These are phyloP conservation scores for Candida coleopterorum DNA, from an alignment of 805 yeast genomes.

Conservation along the genomic window DNA sequence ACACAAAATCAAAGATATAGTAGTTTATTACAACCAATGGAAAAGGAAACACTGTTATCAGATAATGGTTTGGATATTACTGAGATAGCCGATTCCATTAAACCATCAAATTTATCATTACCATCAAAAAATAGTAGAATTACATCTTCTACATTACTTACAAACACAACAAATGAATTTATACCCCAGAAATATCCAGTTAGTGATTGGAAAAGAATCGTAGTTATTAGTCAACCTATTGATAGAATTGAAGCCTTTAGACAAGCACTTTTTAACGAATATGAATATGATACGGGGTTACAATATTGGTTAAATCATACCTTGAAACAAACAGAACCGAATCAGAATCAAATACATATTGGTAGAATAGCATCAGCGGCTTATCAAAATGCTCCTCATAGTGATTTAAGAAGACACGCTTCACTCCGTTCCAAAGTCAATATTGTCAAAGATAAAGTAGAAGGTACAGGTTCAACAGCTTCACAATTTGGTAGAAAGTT, in stretches of 20 bases:
- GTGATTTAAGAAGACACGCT: slow-evolving; percentile 46
- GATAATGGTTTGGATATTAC: slow-evolving; percentile 1
- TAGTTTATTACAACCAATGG: slow-evolving; percentile 16
- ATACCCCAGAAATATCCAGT: slow-evolving; percentile 26
- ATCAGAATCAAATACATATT: slow-evolving; percentile 34
- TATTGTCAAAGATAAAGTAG: slow-evolving; percentile 46
- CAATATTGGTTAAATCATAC: slow-evolving; percentile 50
- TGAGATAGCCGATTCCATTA: not conserved
- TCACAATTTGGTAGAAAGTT: slow-evolving; percentile 51
- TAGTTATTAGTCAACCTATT: slow-evolving; percentile 35
- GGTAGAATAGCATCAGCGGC: slow-evolving; percentile 60
- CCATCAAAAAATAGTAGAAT: not conserved
- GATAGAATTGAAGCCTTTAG: slow-evolving; percentile 39
- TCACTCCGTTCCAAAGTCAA: slow-evolving; percentile 45
- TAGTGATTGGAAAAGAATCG: slow-evolving; percentile 39
- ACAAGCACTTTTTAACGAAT: slow-evolving; percentile 39
- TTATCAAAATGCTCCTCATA: slow-evolving; percentile 58
- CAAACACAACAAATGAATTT: not conserved
- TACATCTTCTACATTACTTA: not conserved
- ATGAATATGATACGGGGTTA: slow-evolving; percentile 52
- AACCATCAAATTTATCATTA: not conserved
- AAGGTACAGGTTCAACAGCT: slow-evolving; percentile 46
- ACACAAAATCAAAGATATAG: slow-evolving; percentile 17
- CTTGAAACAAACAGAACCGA: slow-evolving; percentile 28
- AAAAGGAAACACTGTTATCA: not conserved